phyloP scores from a whole-genome alignment of 108 stramenopile genomes.

The Skeletonema potamos region DNA sequence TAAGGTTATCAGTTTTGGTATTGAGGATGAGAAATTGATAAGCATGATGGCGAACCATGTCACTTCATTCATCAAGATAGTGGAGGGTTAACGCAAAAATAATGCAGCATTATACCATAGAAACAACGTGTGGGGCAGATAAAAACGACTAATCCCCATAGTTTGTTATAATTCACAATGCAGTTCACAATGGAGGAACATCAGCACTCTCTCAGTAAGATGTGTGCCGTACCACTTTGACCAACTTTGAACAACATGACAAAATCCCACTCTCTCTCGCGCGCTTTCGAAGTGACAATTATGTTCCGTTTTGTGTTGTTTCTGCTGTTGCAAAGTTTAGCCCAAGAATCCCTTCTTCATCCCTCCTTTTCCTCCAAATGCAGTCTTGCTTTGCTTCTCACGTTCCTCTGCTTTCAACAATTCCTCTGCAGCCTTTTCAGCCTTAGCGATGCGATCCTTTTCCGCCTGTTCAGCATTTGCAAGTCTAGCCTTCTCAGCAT shows the following conservation, averaged over 20 bases:
- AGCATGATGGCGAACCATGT: constrained; percentile 61
- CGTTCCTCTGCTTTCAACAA: constrained; percentile 77
- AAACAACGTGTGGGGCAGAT: background rate
- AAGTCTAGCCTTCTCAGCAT: constrained; percentile 47
- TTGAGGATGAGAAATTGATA: constrained; percentile 54
- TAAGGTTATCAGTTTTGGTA: constrained; percentile 31
- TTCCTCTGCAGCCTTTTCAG: constrained; percentile 51
- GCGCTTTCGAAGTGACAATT: background rate
- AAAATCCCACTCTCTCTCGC: background rate
- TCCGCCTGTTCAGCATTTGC: constrained; percentile 41
- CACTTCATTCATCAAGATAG: constrained; percentile 50
- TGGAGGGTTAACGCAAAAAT: constrained; percentile 27
- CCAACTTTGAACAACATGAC: background rate
- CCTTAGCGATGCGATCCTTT: constrained; percentile 17
- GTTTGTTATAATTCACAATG: background rate
- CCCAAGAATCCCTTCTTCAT: constrained; percentile 85
- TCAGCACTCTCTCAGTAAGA: background rate
- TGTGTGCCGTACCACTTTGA: background rate
- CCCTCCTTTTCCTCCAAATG: constrained; percentile 55
- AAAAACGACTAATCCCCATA: background rate
- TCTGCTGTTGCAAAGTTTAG: background rate
- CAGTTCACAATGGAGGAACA: background rate
- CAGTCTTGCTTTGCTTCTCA: constrained; percentile 70
- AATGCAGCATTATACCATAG: background rate
- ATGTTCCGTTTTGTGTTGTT: background rate